These are phyloP conservation scores for Xerophyta viscosa DNA, from an alignment of 106 monocot genomes.

Conservation along the genomic window DNA sequence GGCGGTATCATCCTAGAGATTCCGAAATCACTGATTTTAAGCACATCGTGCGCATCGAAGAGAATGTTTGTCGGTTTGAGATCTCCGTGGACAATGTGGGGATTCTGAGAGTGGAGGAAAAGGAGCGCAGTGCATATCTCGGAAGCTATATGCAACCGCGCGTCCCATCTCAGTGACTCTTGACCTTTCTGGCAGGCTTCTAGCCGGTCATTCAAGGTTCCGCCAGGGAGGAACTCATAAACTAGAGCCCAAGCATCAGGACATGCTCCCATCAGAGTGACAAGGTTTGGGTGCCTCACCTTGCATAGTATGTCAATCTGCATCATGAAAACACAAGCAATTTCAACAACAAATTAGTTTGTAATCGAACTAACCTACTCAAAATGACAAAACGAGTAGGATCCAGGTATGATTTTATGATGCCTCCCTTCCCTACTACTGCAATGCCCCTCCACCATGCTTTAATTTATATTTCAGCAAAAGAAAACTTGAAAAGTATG, in stretches of 20 bases:
- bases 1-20: constrained; percentile 24
- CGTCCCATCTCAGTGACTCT: constrained; percentile 30
- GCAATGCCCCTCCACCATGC: too few species aligned
- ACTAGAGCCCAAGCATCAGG: constrained; percentile 20
- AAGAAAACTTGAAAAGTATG: too few species aligned
- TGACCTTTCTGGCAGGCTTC: constrained; percentile 7
- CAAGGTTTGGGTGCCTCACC: constrained; percentile 51
- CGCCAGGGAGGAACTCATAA: constrained; percentile 43
- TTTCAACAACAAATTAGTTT: too few species aligned
- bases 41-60: constrained; percentile 21
- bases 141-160: constrained; percentile 22
- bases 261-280: constrained; percentile 44
- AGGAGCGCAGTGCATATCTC: constrained; percentile 40
- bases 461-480: too few species aligned
- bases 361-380: too few species aligned
- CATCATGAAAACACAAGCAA: too few species aligned
- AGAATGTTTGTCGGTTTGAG: too few species aligned
- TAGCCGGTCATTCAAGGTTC: constrained; percentile 40
- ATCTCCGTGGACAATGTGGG: constrained; percentile 25
- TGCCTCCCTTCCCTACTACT: too few species aligned
- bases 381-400: too few species aligned
- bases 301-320: constrained; percentile 29
- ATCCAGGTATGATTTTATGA: too few species aligned
- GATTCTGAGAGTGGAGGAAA: constrained; percentile 28
- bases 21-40: constrained; percentile 29